A percentile compares a stretch with the other conserved stretches of the same genome.
Conservation (phyloP, 441 rosid genomes). For the Aquilaria agallochum region DNA sequence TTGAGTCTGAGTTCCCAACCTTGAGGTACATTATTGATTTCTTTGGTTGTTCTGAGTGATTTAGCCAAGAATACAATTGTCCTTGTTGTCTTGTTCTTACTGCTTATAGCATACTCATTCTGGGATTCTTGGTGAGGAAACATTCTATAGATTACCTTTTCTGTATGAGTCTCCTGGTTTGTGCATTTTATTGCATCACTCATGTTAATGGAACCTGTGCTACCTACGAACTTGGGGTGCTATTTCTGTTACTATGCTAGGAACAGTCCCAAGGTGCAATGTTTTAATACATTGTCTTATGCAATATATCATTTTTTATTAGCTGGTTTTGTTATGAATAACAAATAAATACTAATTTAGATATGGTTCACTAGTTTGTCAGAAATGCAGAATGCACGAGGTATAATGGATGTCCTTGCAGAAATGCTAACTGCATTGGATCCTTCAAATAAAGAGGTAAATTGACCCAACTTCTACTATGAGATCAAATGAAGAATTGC, state of each 20-base stretch:
- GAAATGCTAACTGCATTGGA: conserved; percentile 97
- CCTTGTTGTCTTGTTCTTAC: neutral
- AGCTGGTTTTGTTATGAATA: too few relatives aligned
- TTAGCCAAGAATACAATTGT: neutral
- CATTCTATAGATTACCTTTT: too few relatives aligned
- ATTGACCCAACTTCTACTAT: conserved; percentile 8
- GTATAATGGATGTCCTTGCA: conserved; percentile 94
- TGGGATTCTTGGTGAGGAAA: too few relatives aligned
- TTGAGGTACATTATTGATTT: conserved; percentile 53
- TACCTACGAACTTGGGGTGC: too few relatives aligned
- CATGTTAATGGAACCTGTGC: too few relatives aligned
- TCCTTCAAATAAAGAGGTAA: conserved; percentile 90
- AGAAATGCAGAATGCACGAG: conserved; percentile 98
- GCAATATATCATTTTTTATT: too few relatives aligned
- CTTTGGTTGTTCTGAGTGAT: conserved; percentile 4
- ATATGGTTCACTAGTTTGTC: conserved; percentile 61
- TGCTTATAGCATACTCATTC: neutral
- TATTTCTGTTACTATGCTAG: too few relatives aligned
- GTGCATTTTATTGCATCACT: too few relatives aligned
- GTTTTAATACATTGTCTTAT: too few relatives aligned
- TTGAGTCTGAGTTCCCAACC: conserved; percentile 81
- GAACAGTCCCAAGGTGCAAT: too few relatives aligned
- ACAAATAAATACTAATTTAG: conserved; percentile 14
- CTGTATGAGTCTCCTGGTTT: too few relatives aligned
- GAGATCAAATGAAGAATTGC: too few relatives aligned